Evolutionary conservation across 805 yeast genomes (phyloP).

Genomic region (Alloascoidea hylecoeti): DNA sequence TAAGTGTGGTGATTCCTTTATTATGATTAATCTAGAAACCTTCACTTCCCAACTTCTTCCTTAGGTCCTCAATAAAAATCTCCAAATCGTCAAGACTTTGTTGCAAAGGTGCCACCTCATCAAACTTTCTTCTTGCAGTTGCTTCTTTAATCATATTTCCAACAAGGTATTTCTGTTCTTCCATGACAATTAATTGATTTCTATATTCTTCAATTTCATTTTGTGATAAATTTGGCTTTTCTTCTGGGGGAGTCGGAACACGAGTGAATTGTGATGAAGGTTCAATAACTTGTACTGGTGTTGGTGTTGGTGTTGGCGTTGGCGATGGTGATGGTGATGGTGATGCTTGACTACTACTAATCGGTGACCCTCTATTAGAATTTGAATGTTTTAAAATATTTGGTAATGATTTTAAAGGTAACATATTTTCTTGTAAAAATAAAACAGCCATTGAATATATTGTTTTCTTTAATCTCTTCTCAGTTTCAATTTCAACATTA

Average conservation of each 20-base stretch:
- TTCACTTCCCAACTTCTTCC: neutral
- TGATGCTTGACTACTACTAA: constrained; percentile 8
- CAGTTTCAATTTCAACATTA: constrained; percentile 24
- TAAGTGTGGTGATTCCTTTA: too few relatives aligned
- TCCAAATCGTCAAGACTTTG: constrained; percentile 44
- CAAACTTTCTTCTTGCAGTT: constrained; percentile 58
- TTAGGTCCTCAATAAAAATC: neutral
- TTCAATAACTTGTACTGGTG: neutral
- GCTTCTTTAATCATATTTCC: constrained; percentile 47
- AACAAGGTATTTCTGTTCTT: constrained; percentile 70
- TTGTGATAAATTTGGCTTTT: too few relatives aligned
- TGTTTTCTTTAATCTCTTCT: constrained; percentile 31
- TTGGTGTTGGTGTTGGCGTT: neutral
- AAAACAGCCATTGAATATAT: constrained; percentile 40
- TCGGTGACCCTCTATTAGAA: constrained; percentile 9
- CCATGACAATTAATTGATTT: constrained; percentile 73
- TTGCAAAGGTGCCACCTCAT: constrained; percentile 51
- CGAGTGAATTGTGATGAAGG: too few relatives aligned
- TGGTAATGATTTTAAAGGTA: constrained; percentile 50
- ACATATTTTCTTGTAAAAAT: constrained; percentile 54
- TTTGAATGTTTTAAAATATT: constrained; percentile 21
- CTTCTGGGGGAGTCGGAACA: too few relatives aligned
- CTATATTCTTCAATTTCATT: constrained; percentile 42
- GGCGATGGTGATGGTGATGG: constrained; percentile 6
- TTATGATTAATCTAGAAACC: too few relatives aligned